Percentiles rank a stretch among this genome's conserved stretches.
phyloP scores from a whole-genome alignment of 2,329 filamentous ascomycete species.

The Aspergillus terreus region DNA sequence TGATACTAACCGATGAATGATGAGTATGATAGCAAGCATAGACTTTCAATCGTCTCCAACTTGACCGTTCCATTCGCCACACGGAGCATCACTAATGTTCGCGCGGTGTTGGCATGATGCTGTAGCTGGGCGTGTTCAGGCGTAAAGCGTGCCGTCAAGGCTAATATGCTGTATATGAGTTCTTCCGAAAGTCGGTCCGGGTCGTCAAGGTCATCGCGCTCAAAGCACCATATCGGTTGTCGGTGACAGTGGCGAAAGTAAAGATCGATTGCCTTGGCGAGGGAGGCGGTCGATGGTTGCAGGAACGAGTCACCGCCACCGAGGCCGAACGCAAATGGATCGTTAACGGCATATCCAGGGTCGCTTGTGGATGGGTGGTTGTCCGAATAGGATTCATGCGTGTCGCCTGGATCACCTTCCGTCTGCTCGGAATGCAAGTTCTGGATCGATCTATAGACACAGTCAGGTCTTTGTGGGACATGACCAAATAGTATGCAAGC shows the following conservation, averaged over 20 bases:
- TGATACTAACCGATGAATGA: conserved; percentile 46
- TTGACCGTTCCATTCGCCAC: conserved; percentile 51
- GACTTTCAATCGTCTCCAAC: conserved; percentile 48
- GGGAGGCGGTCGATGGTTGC: conserved; percentile 17
- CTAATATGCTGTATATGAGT: conserved; percentile 31
- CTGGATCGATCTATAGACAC: conserved; percentile 1
- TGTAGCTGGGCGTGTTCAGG: conserved; percentile 24
- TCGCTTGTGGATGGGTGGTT: conserved; percentile 18
- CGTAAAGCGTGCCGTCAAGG: conserved; percentile 30
- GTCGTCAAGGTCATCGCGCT: conserved; percentile 29
- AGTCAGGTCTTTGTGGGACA: conserved; percentile 13
- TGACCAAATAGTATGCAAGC: background rate
- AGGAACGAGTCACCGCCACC: conserved; percentile 22
- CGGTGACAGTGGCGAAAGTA: conserved; percentile 37
- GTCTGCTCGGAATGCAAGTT: conserved; percentile 7
- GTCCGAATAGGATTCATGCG: conserved; percentile 15
- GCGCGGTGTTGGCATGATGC: conserved; percentile 39
- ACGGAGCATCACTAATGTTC: conserved; percentile 43
- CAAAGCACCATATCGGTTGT: conserved; percentile 38
- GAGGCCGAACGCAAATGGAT: conserved; percentile 19
- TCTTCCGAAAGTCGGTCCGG: conserved; percentile 28
- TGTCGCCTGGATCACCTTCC: conserved; percentile 9
- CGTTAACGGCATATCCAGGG: conserved; percentile 14
- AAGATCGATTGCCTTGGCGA: conserved; percentile 27
- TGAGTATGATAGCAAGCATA: conserved; percentile 50